Base-by-base conservation (phyloP, 164 flowering plant species). In the Cinnamomum chago region DNA sequence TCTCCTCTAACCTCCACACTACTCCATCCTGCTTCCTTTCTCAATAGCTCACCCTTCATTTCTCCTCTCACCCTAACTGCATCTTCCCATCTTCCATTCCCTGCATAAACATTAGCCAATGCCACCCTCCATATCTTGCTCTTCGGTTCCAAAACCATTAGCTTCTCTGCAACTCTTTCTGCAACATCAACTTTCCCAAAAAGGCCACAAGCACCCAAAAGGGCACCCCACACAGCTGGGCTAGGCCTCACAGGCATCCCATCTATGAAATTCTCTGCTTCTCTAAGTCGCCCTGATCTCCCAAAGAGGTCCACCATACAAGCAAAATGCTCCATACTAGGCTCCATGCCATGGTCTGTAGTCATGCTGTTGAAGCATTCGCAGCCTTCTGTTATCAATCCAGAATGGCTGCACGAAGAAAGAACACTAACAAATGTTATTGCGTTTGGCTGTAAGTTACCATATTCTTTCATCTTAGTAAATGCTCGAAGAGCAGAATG, bases 241-340 rank as follows among this genome's bases (percentile, higher is more conserved):
- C 70, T 62, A 11, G 79, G 79, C 35, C 50, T 58, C 10, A 66
- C 10, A 13, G 77, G 77, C 75, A 76, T 80, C 60, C 47, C 51
- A 40, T 60, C 14, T 6, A 80, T 66, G 50, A 76, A 80, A 55
- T 58, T 72, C 25, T 73, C 68, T 17, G 79, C 77, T 67, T 80
- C 82, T 70, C 66, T 67, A 23, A 73, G 52, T 24, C 33, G 72
- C 70, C 82, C 79, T 55, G 74, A 70, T 58, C 77, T 88, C 78
- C 60, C 85, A 80, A 88, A 79, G 30, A 88, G 65, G 72, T 86
- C 84, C 30, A 86, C 83, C 55, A 88, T 76, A 76, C 88, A 86
- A 33, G 82, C 77, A 71, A 74, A 86, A 75, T 88, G 89, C 72
- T 84, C 89, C 62, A 67, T 70, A 65, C 69, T 72, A 25, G 85